phyloP scores from a whole-genome alignment of 2,329 filamentous ascomycete species.

The Sarocladium kiliense region DNA sequence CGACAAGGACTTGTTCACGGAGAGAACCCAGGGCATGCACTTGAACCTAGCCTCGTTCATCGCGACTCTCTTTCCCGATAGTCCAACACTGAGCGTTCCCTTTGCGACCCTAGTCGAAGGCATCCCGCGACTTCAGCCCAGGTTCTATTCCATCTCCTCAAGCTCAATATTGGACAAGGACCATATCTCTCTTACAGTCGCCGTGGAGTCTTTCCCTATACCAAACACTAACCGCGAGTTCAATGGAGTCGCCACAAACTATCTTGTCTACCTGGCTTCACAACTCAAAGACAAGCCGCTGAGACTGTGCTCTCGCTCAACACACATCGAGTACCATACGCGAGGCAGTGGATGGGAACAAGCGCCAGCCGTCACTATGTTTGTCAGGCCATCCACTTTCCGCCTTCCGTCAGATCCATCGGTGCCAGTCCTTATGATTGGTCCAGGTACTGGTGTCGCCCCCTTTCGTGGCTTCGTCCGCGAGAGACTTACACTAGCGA shows the following conservation, averaged over 20 bases:
- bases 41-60: background rate
- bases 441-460: conserved; percentile 92
- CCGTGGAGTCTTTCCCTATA: background rate
- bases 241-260: conserved; percentile 16
- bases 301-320: background rate
- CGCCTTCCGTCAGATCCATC: conserved; percentile 33
- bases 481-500: background rate
- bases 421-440: conserved; percentile 74
- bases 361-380: background rate
- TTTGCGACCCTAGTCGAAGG: background rate
- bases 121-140: conserved; percentile 33
- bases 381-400: background rate
- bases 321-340: background rate
- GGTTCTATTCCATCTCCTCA: conserved; percentile 56
- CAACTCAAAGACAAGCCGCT: background rate
- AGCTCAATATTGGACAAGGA: conserved; percentile 29
- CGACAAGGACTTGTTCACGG: background rate
- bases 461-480: conserved; percentile 81
- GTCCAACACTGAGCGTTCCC: background rate
- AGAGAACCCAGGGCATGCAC: background rate
- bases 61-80: conserved; percentile 18
- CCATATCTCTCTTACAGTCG: background rate
- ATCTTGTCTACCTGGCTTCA: conserved; percentile 13
- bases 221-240: conserved; percentile 2
- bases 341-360: background rate